phyloP scores from a whole-genome alignment of 1,284 basidiomycete genomes.

The Exsudoporus floridanus region DNA sequence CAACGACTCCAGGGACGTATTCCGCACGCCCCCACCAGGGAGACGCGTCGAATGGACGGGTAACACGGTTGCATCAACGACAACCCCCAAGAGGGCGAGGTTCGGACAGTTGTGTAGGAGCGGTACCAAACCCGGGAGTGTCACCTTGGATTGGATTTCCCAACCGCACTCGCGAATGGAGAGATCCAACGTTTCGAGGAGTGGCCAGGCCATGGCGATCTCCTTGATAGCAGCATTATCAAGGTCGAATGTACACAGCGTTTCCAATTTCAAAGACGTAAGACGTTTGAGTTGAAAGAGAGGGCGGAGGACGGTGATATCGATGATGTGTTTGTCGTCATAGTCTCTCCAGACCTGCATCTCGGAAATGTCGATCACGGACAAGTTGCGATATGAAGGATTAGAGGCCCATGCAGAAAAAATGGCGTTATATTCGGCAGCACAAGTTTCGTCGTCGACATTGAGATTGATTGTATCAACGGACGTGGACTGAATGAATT shows the following conservation, averaged over 20 bases:
- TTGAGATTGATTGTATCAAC: constrained; percentile 37
- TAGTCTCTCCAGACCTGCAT: constrained; percentile 33
- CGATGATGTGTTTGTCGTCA: constrained; percentile 33
- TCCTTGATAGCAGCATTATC: constrained; percentile 26
- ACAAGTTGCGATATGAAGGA: constrained; percentile 25
- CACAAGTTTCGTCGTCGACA: constrained; percentile 31
- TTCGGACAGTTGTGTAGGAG: constrained; percentile 27
- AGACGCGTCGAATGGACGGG: constrained; percentile 6
- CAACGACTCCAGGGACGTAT: constrained; percentile 26
- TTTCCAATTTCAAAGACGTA: constrained; percentile 28
- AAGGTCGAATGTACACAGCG: constrained; percentile 27
- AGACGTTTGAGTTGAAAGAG: constrained; percentile 24
- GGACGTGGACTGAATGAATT: constrained; percentile 28
- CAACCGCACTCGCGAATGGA: constrained; percentile 32
- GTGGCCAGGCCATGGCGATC: constrained; percentile 31
- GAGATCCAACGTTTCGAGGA: constrained; percentile 25
- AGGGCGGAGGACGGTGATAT: constrained; percentile 23
- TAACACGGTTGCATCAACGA: constrained; percentile 30
- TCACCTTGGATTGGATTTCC: constrained; percentile 33
- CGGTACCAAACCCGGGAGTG: constrained; percentile 23
- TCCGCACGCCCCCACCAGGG: constrained; percentile 25
- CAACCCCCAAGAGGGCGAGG: constrained; percentile 23
- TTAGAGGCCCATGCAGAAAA: constrained; percentile 26
- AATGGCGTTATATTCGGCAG: constrained; percentile 25
- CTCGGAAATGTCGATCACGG: constrained; percentile 30